Base-by-base conservation (phyloP, 2,329 filamentous ascomycete genomes). In the Zymoseptoria passerinii region DNA sequence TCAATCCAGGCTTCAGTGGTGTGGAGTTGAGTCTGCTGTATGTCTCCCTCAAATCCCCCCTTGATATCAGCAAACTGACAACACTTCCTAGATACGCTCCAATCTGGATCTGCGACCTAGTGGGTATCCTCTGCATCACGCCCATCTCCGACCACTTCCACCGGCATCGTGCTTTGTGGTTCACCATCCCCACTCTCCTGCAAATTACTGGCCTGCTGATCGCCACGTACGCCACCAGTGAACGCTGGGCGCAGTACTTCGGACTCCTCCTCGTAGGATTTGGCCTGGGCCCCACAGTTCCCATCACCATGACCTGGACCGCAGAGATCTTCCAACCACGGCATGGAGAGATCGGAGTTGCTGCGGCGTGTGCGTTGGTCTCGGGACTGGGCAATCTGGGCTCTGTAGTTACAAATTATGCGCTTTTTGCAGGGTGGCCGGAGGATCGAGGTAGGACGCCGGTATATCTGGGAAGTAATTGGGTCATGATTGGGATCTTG, bases 231-330 rank as follows among this genome's bases (percentile, higher is more conserved):
- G 88, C 89, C 0, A 84, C 85, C 66, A 60, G 65, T 8, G 62
- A 53, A 10, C 84, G 86, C 44, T 96, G 90, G 90, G 86, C 89
- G 1, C 84, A 90, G 49, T 96, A 96, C 70, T 89, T 88, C 52
- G 91, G 91, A 3, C 82, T 96, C n/a, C 77, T 96, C 54, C 86
- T 96, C 75, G 87, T 96, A 40, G 91, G 91, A 4, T 95, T 95
- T 68, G 91, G 91, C 0, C 84, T 96, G 1, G 91, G 91, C 1
- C 91, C 91, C 3, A 95, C 91, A 0, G 90, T 95, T 0, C 91
- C 91, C 9, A 92, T 92, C 68, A 92, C 89, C 72, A 96, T 96
- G 91, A 87, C 90, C 40, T 95, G 91, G 91, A 90, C 89, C 29
- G 89, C 85, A 62, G 89, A 95, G 74, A 87, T 95, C 69, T 96